Evolutionary conservation across 495 filamentous ascomycete species (phyloP), one percentile per base, ranked within the genome.

Genomic region (Aspergillus campestris): DNA sequence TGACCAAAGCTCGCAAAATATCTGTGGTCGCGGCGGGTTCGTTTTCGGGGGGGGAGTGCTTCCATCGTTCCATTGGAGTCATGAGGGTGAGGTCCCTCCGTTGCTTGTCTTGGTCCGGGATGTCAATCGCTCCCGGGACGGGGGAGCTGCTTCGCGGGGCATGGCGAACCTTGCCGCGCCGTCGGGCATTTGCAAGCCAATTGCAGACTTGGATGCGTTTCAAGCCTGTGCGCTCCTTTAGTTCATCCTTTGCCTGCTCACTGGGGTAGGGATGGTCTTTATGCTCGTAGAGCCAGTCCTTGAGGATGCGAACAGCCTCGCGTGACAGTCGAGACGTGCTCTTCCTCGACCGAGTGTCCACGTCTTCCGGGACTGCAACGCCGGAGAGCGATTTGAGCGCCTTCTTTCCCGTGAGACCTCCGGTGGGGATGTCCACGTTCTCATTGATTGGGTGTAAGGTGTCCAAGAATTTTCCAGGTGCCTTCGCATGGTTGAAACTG

Each of bases 1-100:
- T 78, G 18, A 79, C 81, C 43, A 91, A 72, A 52, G 87, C 87
- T 49, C 81, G 77, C 18, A 79, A 79, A 73, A 94, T 92, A 67
- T 80, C 87, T 24, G 78, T 79, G 27, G 86, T 79, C 9, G 84
- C 76, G 51, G 87, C 87, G 36, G 87, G 81, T 81, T 92, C 87
- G 71, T 91, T 75, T 69, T 92, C 87, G 13, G 87, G 87, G 7
- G 87, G 87, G 44, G 86, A 89, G 64, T 83, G 72, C 62, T 85
- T 80, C 87, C 87, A 94, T 72, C 87, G 73, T 64, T 94, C 86
- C 38, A 94, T 62, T 8, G 87, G 87, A 49, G 86, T 87, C 80
- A 89, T 81, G 60, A 77, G 66, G 31, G 83, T 77, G 18, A 80
- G 48, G 28, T 76, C 66, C 30, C 51, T 46, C n/a, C 48, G 46